Evolutionary conservation across 352 stramenopile genomes (phyloP), one percentile per base, ranked within the genome.

Genomic region (Pythium plurisporium): DNA sequence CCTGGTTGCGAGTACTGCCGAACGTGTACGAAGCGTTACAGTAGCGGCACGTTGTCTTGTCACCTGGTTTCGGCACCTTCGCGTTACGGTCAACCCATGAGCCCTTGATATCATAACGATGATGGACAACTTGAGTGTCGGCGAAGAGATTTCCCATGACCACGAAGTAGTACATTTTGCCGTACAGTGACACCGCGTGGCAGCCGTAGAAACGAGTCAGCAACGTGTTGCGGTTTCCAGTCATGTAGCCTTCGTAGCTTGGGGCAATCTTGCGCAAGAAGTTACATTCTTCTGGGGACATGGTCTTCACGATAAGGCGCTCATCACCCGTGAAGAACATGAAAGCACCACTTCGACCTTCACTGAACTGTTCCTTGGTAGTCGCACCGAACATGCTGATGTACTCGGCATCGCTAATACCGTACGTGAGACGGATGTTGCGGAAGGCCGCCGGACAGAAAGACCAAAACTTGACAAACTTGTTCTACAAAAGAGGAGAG

Each of bases 121-220:
- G 83, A 59, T 97, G 86, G 12, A 96, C 81, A 29, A 86, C 81
- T 50, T 91, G 82, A 8, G 80, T 94, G 34, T 94, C 84, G 3
- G 78, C 71, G 63, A 97, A 96, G 42, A 97, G 50, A 45, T 97
- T 97, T 14, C 73, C 84, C 89, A 97, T 97, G 26, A 97, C 89
- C 19, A 97, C 86, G 55, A 97, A 97, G 67, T 91, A 94, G 71
- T 95, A 96, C 71, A 88, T 92, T 42, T 95, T 92, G 26, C 88
- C 87, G 59, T 96, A 96, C 67, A 97, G 57, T 12, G 73, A 81
- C 19, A 97, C 82, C 2, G 79, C 77, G 63, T 97, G 89, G 59
- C 85, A 96, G 8, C 89, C 89, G 55, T 94, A 95, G 58, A 96
- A 97, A 1, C 87, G 87, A 22, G 83, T 96, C 25, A 97, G 51